Conservation (phyloP, 257 asterid genomes). For the Cynanchum wilfordii region DNA sequence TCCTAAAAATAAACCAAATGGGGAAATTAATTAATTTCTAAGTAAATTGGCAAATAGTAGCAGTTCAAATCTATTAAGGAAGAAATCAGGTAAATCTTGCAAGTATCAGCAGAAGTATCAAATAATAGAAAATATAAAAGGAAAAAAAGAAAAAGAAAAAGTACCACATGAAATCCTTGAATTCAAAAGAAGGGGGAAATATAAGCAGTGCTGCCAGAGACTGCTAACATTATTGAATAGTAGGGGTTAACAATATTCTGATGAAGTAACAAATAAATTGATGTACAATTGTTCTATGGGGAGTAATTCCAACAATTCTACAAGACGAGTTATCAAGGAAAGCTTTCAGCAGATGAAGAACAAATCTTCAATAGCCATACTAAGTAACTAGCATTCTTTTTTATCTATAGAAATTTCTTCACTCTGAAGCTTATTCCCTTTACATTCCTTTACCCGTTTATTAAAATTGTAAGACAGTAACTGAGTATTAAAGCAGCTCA, state of each 20-base stretch:
- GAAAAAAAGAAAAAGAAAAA: background rate
- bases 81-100: background rate
- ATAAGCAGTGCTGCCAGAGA: background rate
- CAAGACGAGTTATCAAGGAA: background rate
- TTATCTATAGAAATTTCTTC: background rate
- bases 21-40: background rate
- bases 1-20: conserved; percentile 34
- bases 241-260: background rate
- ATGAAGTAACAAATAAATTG: background rate
- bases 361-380: background rate
- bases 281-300: background rate
- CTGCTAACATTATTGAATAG: background rate
- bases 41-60: background rate
- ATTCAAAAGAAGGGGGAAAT: background rate
- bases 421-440: background rate
- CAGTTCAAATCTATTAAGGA: background rate
- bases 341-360: background rate
- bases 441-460: background rate
- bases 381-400: background rate
- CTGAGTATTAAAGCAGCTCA: background rate
- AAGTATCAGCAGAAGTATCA: background rate
- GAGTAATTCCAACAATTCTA: background rate
- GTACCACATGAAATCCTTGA: background rate
- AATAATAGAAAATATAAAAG: background rate
- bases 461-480: background rate